Evolutionary conservation across 306 rosid genomes (phyloP), one percentile per base, ranked within the genome.

Genomic region (Rosa rugosa): DNA sequence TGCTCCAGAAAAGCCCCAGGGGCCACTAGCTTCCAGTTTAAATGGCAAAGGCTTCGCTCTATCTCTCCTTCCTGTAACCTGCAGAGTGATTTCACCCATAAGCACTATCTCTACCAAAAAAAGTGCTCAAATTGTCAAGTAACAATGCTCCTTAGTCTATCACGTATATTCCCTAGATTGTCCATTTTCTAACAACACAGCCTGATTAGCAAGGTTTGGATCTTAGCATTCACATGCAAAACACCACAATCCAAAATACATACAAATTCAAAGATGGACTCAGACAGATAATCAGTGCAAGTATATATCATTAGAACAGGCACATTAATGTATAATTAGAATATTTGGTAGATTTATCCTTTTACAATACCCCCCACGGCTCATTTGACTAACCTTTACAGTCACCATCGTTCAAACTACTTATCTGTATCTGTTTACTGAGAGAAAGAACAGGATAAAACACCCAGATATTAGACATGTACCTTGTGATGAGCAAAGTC

Each of bases 401-500:
- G 6, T 31, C 25, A 62, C 22, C 20, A 36, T 34, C n/a, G 3
- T n/a, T 46, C 46, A 20, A 64, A 31, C 63, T 63, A 11, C 36
- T 31, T 13, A 38, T 18, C 2, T 17, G 7, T 27, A 11, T 50
- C 22, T 38, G 47, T 45, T 27, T 34, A 25, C 25, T 31, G n/a
- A 25, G 62, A 47, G 16, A 13, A 38, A 12, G 6, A 40, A 47
- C 11, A 53, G 8, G 62, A 20, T 60, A 25, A 11, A n/a, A 14
- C 68, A 63, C 6, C 59, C 8, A 40, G 23, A 54, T 14, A n/a
- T 54, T 41, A 75, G 17, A 36, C 27, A 20, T 45, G 73, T 80
- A 94, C 99, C 97, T 92, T 94, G 91, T 94, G 99, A 87, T 94
- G 99, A 85, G 99, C 99, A 80, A 94, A 94, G 75, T 94, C 97